phyloP scores from a whole-genome alignment of 805 yeast genomes.

The Zygoascus flipseniorum region DNA sequence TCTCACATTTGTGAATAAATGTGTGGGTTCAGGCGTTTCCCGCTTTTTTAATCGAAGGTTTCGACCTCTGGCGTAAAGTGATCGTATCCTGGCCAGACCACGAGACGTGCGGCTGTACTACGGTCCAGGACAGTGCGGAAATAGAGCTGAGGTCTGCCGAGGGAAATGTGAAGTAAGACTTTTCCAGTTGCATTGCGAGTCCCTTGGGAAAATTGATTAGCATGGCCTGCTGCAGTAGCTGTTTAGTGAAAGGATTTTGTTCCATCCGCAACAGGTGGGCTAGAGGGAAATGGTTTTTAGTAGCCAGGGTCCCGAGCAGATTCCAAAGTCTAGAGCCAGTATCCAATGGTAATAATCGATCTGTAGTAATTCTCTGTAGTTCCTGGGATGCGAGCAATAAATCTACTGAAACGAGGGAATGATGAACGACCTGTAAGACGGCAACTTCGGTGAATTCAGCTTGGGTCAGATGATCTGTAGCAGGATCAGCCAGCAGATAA shows the following conservation, averaged over 20 bases:
- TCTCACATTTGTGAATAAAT: too few relatives aligned
- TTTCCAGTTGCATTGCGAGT: neutral
- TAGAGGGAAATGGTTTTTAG: neutral
- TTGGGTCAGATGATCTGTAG: neutral
- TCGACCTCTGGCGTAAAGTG: neutral
- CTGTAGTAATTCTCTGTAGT: neutral
- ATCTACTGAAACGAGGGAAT: neutral
- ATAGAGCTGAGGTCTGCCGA: neutral
- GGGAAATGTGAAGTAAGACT: neutral
- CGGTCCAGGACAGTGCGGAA: neutral
- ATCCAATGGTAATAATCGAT: neutral
- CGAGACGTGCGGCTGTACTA: neutral
- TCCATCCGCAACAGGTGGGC: neutral
- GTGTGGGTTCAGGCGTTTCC: too few relatives aligned
- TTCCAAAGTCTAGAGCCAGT: neutral
- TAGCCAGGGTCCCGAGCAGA: neutral
- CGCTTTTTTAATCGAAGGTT: too few relatives aligned
- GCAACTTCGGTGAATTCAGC: neutral
- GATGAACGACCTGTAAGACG: neutral
- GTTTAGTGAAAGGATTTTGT: neutral
- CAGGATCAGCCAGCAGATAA: neutral
- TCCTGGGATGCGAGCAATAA: neutral
- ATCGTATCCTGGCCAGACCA: neutral
- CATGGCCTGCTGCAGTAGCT: neutral
- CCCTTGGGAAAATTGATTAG: neutral